Percentiles rank a stretch among this genome's conserved stretches.
Evolutionary conservation across 2,329 filamentous ascomycete genomes (phyloP).

Genomic region (Trichothecium roseum): DNA sequence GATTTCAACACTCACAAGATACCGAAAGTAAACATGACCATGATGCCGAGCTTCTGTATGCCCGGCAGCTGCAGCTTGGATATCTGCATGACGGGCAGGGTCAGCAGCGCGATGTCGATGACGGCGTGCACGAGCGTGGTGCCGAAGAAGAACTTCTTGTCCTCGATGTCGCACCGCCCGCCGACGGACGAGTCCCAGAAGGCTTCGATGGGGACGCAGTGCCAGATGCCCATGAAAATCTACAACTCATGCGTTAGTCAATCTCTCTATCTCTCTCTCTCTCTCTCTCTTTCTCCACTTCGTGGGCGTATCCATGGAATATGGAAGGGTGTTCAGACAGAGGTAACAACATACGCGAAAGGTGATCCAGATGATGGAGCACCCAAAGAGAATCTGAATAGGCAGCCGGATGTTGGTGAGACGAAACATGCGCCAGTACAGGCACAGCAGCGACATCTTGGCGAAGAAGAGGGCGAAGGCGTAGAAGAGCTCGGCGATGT

Average conservation of each 20-base stretch:
- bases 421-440: constrained; percentile 13
- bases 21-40: constrained; percentile 13
- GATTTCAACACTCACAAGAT: constrained; percentile 12
- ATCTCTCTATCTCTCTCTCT: no score
- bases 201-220: constrained; percentile 17
- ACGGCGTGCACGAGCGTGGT: constrained; percentile 13
- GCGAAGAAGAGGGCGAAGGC: constrained; percentile 10
- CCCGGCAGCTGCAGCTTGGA: constrained; percentile 11
- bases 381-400: constrained; percentile 11
- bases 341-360: constrained; percentile 6
- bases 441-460: constrained; percentile 12
- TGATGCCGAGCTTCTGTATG: constrained; percentile 10
- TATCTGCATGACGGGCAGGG: constrained; percentile 14
- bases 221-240: constrained; percentile 16
- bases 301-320: background rate
- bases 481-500: constrained; percentile 11
- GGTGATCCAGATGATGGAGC: constrained; percentile 10
- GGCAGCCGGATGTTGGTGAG: constrained; percentile 9
- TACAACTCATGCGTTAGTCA: constrained; percentile 2
- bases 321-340: background rate
- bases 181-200: constrained; percentile 16
- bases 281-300: no score
- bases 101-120: constrained; percentile 15
- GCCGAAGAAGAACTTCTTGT: constrained; percentile 16
- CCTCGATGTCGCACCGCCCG: constrained; percentile 14